Percentiles rank a stretch among this genome's conserved stretches.
phyloP scores from a whole-genome alignment of 1,139 yeast species.

The Casaregolazyma lundiana region DNA sequence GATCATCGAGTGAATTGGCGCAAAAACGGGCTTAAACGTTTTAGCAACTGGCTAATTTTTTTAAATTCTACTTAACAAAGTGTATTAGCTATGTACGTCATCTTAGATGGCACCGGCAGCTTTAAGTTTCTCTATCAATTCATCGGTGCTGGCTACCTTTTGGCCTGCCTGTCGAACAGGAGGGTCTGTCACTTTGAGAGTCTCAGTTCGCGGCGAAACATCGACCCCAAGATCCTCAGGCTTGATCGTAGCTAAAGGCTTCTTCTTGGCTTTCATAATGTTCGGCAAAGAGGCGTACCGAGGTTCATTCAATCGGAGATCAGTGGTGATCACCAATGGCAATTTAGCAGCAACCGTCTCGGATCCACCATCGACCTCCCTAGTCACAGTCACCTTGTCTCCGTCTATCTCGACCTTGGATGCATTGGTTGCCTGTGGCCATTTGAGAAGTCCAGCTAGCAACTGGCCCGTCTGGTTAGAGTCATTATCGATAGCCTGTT shows the following conservation, averaged over 20 bases:
- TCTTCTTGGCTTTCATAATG: conserved; percentile 97
- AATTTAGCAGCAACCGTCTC: conserved; percentile 73
- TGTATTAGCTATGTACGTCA: neutral
- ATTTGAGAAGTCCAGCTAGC: conserved; percentile 85
- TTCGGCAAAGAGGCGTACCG: conserved; percentile 91
- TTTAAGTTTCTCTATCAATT: conserved; percentile 71
- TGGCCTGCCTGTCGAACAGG: conserved; percentile 76
- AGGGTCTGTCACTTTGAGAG: conserved; percentile 78
- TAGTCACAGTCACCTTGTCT: conserved; percentile 64
- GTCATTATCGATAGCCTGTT: conserved; percentile 95
- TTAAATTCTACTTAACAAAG: neutral
- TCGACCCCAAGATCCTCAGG: conserved; percentile 71
- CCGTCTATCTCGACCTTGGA: conserved; percentile 71
- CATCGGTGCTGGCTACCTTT: conserved; percentile 76
- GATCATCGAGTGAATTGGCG: no score
- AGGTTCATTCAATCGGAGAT: conserved; percentile 88
- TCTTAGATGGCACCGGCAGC: conserved; percentile 40
- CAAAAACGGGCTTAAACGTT: no score
- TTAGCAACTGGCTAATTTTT: neutral
- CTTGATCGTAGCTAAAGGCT: conserved; percentile 72
- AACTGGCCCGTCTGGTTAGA: conserved; percentile 96
- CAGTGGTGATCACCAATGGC: conserved; percentile 88
- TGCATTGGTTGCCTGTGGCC: conserved; percentile 99
- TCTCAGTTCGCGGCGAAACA: conserved; percentile 58
- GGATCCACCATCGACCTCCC: conserved; percentile 95